A percentile compares a stretch with the other conserved stretches of the same genome.
Conservation (phyloP, 441 rosid genomes). For the Erodium moschatum region DNA sequence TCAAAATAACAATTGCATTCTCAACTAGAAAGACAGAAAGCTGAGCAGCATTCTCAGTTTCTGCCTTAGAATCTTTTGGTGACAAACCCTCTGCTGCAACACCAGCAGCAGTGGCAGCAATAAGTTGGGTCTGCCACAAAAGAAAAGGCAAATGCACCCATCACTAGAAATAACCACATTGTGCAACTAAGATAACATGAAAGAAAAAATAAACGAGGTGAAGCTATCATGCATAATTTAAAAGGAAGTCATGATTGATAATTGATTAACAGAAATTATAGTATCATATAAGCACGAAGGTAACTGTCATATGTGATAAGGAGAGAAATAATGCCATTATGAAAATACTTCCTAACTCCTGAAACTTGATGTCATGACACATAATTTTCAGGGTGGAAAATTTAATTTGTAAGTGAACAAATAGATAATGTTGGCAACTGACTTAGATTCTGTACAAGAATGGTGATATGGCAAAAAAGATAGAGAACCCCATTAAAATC, state of each 20-base stretch:
- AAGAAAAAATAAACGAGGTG: constrained; percentile 11
- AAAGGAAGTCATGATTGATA: constrained; percentile 4
- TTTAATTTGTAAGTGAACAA: background rate
- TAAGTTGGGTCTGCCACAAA: constrained; percentile 88
- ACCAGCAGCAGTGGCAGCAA: constrained; percentile 99
- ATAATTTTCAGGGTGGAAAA: background rate
- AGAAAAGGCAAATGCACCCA: constrained; percentile 27
- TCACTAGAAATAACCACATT: constrained; percentile 17
- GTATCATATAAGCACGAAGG: background rate
- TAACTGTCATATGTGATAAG: background rate
- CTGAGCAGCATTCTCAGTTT: constrained; percentile 96
- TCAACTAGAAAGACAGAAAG: constrained; percentile 97
- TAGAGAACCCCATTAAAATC: background rate
- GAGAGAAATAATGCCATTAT: background rate
- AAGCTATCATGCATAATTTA: constrained; percentile 1
- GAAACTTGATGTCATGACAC: background rate
- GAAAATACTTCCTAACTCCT: background rate
- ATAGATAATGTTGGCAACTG: background rate
- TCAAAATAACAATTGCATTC: constrained; percentile 95
- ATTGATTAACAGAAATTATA: background rate
- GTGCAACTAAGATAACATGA: constrained; percentile 12
- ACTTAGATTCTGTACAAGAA: background rate
- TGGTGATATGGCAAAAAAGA: background rate
- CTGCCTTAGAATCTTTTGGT: constrained; percentile 76
- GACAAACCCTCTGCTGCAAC: constrained; percentile 98